Conservation (phyloP, 164 flowering plant genomes). For the Protea cynaroides region DNA sequence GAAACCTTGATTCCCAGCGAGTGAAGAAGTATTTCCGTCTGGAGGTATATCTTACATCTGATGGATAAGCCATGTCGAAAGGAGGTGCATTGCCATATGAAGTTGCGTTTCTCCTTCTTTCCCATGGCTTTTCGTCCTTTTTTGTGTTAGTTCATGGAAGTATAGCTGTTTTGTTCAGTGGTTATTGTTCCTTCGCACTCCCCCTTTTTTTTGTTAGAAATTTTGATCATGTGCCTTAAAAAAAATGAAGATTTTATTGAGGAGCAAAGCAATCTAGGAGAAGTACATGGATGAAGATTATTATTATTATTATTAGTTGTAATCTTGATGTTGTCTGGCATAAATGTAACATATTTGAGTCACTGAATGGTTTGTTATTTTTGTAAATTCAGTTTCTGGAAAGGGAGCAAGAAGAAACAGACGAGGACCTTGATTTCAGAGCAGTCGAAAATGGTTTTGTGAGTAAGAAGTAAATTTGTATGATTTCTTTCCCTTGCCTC, state of each 20-base stretch:
- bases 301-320: too few relatives aligned
- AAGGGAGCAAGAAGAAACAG: slow-evolving; percentile 52
- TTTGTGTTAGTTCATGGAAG: too few relatives aligned
- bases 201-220: too few relatives aligned
- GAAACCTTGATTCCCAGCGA: slow-evolving; percentile 51
- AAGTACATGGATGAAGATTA: too few relatives aligned
- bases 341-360: neutral
- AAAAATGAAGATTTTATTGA: too few relatives aligned
- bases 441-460: slow-evolving; percentile 91
- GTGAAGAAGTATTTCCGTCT: slow-evolving; percentile 73
- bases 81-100: neutral
- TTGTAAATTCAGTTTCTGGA: slow-evolving; percentile 57
- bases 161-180: too few relatives aligned
- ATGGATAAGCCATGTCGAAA: neutral
- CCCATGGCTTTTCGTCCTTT: too few relatives aligned
- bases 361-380: neutral
- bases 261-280: too few relatives aligned
- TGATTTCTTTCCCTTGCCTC: neutral
- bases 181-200: too few relatives aligned
- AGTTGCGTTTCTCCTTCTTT: too few relatives aligned
- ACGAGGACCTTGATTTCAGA: slow-evolving; percentile 77
- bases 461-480: slow-evolving; percentile 31
- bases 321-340: neutral
- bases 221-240: neutral
- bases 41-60: slow-evolving; percentile 44